phyloP scores from a whole-genome alignment of 345 rosid genomes.

The Eucalyptus microcorys region DNA sequence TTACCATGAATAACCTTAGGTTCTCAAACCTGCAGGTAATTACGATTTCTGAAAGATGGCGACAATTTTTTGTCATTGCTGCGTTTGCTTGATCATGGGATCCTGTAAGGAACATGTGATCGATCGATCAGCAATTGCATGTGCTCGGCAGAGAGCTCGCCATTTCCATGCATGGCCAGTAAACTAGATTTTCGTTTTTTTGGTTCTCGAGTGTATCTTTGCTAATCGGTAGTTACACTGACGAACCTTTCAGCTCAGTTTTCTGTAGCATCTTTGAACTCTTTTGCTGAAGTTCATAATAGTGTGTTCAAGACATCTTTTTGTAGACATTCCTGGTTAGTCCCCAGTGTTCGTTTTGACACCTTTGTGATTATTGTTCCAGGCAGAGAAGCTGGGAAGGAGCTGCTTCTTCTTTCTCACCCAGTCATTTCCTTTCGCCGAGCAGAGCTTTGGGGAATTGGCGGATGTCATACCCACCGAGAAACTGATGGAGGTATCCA shows the following conservation, averaged over 20 bases:
- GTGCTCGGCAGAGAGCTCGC: neutral
- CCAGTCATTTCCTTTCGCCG: conserved; percentile 58
- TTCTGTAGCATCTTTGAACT: neutral
- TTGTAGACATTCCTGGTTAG: neutral
- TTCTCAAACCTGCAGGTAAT: conserved; percentile 76
- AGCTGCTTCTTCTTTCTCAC: conserved; percentile 76
- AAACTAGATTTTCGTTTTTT: neutral
- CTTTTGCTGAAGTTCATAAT: neutral
- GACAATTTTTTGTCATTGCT: neutral
- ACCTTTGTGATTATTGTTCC: neutral
- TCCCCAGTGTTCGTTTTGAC: neutral
- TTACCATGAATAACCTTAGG: conserved; percentile 67
- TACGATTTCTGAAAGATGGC: neutral
- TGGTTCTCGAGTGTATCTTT: neutral
- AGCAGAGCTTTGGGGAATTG: conserved; percentile 50
- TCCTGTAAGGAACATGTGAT: neutral
- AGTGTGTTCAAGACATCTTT: neutral
- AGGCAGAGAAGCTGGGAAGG: conserved; percentile 76
- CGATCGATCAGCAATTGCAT: neutral
- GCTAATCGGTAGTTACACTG: neutral
- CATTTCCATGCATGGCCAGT: neutral
- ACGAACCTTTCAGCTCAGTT: neutral
- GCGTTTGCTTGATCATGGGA: neutral
- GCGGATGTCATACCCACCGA: conserved; percentile 8
- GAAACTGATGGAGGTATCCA: conserved; percentile 46